Percentiles rank a stretch among this genome's conserved stretches.
These are phyloP conservation scores for Perkinsus olseni DNA, from an alignment of 169 alveolate genomes.

Conservation along the genomic window DNA sequence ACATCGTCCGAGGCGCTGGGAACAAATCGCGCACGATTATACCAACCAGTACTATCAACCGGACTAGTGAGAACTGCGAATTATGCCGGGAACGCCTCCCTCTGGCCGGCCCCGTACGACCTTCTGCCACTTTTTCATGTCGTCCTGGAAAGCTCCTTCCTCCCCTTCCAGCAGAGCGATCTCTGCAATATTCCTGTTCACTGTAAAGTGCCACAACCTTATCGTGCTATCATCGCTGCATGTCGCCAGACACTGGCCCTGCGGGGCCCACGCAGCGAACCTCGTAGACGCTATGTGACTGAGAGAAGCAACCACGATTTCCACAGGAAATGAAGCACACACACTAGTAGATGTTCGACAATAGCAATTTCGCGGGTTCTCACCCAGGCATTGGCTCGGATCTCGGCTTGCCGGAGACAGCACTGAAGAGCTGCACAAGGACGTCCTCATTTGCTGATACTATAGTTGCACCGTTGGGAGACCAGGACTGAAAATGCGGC, in stretches of 20 bases:
- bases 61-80: not conserved
- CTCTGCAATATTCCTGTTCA: conserved; percentile 35
- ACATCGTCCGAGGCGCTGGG: too few relatives aligned
- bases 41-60: conserved; percentile 11
- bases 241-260: conserved; percentile 17
- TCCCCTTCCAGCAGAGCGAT: conserved; percentile 31
- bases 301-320: not conserved
- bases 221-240: conserved; percentile 29
- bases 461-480: conserved; percentile 22
- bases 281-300: conserved; percentile 29
- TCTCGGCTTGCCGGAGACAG: conserved; percentile 36
- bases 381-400: conserved; percentile 27
- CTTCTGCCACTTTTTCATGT: conserved; percentile 22
- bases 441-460: conserved; percentile 30
- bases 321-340: not conserved
- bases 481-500: conserved; percentile 16
- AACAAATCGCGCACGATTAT: conserved; percentile 13
- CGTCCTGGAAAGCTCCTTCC: conserved; percentile 28
- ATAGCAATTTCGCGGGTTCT: not conserved
- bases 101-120: not conserved
- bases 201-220: conserved; percentile 22
- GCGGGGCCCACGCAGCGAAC: conserved; percentile 32
- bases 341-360: too few relatives aligned
- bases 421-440: conserved; percentile 27
- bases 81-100: conserved; percentile 16